Evolutionary conservation across 176 grass and related monocot genomes (phyloP).

Genomic region (Aegilops tauschii): DNA sequence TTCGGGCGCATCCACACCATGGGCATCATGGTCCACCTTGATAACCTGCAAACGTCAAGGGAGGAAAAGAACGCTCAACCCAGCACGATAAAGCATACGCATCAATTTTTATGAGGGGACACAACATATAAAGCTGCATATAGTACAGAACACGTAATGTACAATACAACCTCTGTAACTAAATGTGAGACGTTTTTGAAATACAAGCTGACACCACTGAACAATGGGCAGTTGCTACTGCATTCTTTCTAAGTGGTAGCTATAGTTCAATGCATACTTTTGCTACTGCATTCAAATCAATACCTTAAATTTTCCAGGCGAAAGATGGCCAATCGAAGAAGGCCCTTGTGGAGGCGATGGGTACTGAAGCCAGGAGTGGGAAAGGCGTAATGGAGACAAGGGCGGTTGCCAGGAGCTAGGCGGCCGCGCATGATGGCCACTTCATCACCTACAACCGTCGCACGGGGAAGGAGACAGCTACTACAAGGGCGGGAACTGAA

Average conservation of each 20-base stretch:
- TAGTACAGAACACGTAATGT: background rate
- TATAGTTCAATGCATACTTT: background rate
- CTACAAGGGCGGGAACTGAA: too few relatives aligned
- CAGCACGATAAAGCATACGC: background rate
- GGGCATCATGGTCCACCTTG: slow-evolving; percentile 95
- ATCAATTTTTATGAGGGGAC: background rate
- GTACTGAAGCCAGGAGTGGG: too few relatives aligned
- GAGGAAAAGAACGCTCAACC: background rate
- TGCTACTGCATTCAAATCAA: background rate
- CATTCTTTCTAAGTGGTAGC: background rate
- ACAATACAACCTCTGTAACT: background rate
- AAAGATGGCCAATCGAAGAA: too few relatives aligned
- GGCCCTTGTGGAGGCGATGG: too few relatives aligned
- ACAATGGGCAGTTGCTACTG: background rate
- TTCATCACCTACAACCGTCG: too few relatives aligned
- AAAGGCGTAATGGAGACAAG: too few relatives aligned
- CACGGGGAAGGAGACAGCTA: too few relatives aligned
- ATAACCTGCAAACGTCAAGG: slow-evolving; percentile 59
- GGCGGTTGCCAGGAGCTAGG: too few relatives aligned
- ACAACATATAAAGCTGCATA: background rate
- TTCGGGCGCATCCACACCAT: slow-evolving; percentile 89
- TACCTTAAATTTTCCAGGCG: background rate
- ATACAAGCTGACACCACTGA: background rate
- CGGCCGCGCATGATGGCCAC: too few relatives aligned
- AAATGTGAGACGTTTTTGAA: too few relatives aligned